Percentiles rank a stretch among this genome's conserved stretches.
Conservation (phyloP, 2,329 filamentous ascomycete genomes). For the Stylonectria norvegica region DNA sequence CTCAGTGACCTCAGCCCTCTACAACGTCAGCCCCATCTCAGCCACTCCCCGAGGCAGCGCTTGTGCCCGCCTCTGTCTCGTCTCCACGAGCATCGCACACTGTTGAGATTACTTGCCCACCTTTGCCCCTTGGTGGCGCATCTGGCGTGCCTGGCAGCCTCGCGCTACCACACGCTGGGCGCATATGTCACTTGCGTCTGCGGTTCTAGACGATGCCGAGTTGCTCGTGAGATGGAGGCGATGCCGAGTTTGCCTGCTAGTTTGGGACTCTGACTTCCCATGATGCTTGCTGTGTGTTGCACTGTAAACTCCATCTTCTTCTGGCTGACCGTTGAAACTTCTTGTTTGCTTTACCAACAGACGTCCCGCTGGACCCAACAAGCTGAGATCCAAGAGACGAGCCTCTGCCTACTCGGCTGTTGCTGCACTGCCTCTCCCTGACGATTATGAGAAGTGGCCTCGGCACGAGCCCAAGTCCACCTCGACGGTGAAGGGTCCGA, state of each 20-base stretch:
- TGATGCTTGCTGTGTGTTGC: conserved; percentile 7
- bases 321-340: conserved; percentile 11
- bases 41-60: background rate
- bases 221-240: conserved; percentile 10
- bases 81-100: background rate
- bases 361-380: conserved; percentile 23
- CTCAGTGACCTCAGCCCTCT: too few relatives aligned
- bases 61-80: background rate
- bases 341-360: conserved; percentile 9
- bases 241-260: conserved; percentile 22
- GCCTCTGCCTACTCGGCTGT: conserved; percentile 21
- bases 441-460: conserved; percentile 5
- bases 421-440: conserved; percentile 6
- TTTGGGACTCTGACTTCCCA: background rate
- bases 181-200: conserved; percentile 24
- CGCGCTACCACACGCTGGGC: conserved; percentile 16
- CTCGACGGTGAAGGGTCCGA: conserved; percentile 22
- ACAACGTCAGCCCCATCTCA: too few relatives aligned
- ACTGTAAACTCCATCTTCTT: conserved; percentile 3
- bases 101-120: conserved; percentile 28
- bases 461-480: conserved; percentile 11
- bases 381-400: conserved; percentile 23
- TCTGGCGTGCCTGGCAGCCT: conserved; percentile 20
- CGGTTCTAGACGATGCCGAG: conserved; percentile 13
- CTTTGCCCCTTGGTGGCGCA: conserved; percentile 26